These are phyloP conservation scores for Penicillium turbatum DNA, from an alignment of 495 filamentous ascomycete species.

Conservation along the genomic window DNA sequence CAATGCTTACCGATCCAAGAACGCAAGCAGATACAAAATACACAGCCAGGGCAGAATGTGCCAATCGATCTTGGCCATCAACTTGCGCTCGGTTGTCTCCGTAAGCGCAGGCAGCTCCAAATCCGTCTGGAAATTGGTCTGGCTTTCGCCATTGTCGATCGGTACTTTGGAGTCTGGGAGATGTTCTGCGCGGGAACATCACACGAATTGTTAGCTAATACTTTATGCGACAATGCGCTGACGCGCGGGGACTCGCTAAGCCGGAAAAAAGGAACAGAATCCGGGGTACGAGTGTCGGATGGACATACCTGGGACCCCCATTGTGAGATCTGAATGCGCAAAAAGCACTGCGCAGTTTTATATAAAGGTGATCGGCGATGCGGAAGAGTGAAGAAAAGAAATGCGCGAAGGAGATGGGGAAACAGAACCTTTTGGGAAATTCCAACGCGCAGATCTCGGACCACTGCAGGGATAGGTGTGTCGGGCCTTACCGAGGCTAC, in stretches of 20 bases:
- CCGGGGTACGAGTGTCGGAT: background rate
- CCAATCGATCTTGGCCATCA: slow-evolving; percentile 74
- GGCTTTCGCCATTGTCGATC: slow-evolving; percentile 28
- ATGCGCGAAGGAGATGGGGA: background rate
- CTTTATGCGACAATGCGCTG: background rate
- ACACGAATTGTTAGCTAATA: slow-evolving; percentile 11
- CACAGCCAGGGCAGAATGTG: slow-evolving; percentile 77
- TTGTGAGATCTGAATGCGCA: slow-evolving; percentile 9
- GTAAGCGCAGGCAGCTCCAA: slow-evolving; percentile 33
- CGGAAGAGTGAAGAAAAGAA: background rate
- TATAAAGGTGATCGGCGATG: background rate
- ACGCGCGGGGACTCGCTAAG: background rate
- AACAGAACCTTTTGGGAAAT: background rate
- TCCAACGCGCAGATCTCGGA: background rate
- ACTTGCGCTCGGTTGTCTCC: slow-evolving; percentile 61
- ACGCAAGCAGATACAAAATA: slow-evolving; percentile 80
- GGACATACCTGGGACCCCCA: slow-evolving; percentile 18
- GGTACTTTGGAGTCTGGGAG: slow-evolving; percentile 19
- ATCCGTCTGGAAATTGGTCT: slow-evolving; percentile 18
- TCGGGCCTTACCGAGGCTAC: background rate
- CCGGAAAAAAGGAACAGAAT: background rate
- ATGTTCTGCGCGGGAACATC: background rate
- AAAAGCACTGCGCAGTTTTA: background rate
- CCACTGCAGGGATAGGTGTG: background rate
- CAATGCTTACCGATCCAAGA: slow-evolving; percentile 66